Evolutionary conservation across 805 yeast species (phyloP).

Genomic region (Lipomyces kockii): DNA sequence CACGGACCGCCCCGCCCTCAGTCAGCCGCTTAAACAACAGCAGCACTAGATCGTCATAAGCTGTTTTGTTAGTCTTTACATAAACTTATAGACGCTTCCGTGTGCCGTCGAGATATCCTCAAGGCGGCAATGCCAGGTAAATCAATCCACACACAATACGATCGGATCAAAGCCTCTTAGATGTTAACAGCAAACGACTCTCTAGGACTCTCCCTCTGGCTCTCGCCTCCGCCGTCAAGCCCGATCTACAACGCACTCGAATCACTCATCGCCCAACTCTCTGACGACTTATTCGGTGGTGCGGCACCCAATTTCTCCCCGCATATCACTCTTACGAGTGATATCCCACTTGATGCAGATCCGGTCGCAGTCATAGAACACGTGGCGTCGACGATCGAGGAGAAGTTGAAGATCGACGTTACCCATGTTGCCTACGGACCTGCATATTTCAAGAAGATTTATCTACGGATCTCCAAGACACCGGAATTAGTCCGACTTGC

Average conservation of each 20-base stretch:
- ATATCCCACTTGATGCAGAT: conserved; percentile 54
- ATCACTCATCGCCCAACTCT: conserved; percentile 66
- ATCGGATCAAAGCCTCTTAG: not conserved
- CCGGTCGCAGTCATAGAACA: conserved; percentile 63
- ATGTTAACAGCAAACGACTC: not conserved
- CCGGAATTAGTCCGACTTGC: conserved; percentile 59
- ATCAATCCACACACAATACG: not conserved
- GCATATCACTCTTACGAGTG: conserved; percentile 75
- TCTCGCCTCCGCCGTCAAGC: conserved; percentile 64
- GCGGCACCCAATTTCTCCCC: conserved; percentile 69
- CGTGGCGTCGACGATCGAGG: conserved; percentile 62
- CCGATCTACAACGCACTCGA: conserved; percentile 60
- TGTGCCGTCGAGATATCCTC: too few species aligned
- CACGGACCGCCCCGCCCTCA: too few species aligned
- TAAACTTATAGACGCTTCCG: too few species aligned
- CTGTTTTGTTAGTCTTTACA: too few species aligned
- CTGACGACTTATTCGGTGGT: conserved; percentile 52
- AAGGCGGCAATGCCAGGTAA: too few species aligned
- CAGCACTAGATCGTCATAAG: too few species aligned
- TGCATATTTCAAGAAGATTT: conserved; percentile 58
- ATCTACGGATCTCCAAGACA: conserved; percentile 53
- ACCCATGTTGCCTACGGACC: conserved; percentile 56
- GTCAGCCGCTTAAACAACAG: too few species aligned
- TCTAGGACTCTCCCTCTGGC: conserved; percentile 71
- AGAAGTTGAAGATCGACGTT: conserved; percentile 49